Evolutionary conservation across 768 basidiomycete genomes (phyloP).

Genomic region (Russula dissimulans): DNA sequence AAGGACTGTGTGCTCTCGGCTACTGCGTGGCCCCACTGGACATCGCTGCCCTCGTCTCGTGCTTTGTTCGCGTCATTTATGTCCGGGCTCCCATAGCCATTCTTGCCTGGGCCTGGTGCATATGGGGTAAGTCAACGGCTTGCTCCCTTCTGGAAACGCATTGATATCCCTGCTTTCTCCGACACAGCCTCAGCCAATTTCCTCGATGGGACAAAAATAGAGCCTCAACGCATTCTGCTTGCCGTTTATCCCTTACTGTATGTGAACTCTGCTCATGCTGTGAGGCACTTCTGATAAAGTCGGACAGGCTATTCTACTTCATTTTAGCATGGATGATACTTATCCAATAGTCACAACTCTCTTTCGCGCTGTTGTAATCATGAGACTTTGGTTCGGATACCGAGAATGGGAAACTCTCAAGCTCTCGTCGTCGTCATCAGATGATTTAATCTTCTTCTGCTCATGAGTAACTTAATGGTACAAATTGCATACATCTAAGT

Average conservation of each 20-base stretch:
- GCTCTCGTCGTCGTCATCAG: background rate
- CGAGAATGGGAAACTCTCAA: background rate
- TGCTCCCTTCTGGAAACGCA: background rate
- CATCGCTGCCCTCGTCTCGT: constrained; percentile 79
- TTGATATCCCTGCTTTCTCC: background rate
- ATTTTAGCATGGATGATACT: constrained; percentile 96
- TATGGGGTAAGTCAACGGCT: constrained; percentile 69
- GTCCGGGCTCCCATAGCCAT: constrained; percentile 80
- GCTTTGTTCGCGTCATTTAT: constrained; percentile 79
- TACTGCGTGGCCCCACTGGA: constrained; percentile 93
- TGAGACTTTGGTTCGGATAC: background rate
- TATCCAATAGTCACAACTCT: constrained; percentile 49
- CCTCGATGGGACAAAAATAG: constrained; percentile 90
- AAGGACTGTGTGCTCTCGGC: constrained; percentile 88
- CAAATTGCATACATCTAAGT: constrained; percentile 36
- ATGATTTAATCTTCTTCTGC: constrained; percentile 15
- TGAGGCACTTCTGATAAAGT: constrained; percentile 6
- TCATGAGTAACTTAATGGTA: constrained; percentile 12
- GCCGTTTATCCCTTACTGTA: constrained; percentile 95
- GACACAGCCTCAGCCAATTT: constrained; percentile 83
- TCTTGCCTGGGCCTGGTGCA: constrained; percentile 89
- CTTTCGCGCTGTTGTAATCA: constrained; percentile 2
- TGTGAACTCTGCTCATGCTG: constrained; percentile 27
- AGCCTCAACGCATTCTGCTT: constrained; percentile 78
- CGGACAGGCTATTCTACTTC: constrained; percentile 76